Percentiles rank a stretch among this genome's conserved stretches.
These are phyloP conservation scores for Aspergillus neotritici DNA, from an alignment of 2,329 filamentous ascomycete species.

Conservation along the genomic window DNA sequence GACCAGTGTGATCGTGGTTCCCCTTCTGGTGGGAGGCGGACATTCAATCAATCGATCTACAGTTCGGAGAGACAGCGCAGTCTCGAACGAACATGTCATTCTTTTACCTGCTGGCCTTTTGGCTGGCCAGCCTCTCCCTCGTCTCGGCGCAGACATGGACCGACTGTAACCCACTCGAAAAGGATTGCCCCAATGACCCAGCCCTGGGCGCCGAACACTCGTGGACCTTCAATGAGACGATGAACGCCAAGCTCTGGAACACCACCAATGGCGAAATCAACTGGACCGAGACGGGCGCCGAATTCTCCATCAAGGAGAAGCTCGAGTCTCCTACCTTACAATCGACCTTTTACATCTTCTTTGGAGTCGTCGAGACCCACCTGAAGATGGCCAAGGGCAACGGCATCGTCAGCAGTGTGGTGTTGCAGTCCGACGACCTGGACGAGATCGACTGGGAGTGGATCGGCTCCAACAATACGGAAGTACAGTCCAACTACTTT, in stretches of 20 bases:
- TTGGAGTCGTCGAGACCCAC: conserved; percentile 69
- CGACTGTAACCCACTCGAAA: conserved; percentile 69
- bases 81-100: conserved; percentile 19
- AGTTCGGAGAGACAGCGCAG: conserved; percentile 2
- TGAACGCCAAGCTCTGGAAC: conserved; percentile 60
- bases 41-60: not conserved
- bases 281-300: conserved; percentile 59
- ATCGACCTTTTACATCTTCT: conserved; percentile 80
- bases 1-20: too few relatives aligned
- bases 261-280: conserved; percentile 60
- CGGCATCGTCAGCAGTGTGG: conserved; percentile 76
- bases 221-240: conserved; percentile 59
- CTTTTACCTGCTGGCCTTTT: conserved; percentile 22
- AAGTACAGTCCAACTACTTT: conserved; percentile 83
- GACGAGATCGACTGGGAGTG: conserved; percentile 75
- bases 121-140: conserved; percentile 24
- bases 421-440: conserved; percentile 74
- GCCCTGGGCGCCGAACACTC: conserved; percentile 60
- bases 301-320: conserved; percentile 64
- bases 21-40: too few relatives aligned
- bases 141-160: conserved; percentile 66
- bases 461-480: conserved; percentile 34
- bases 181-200: conserved; percentile 63
- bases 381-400: conserved; percentile 69
- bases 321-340: conserved; percentile 74